Conservation (phyloP, 495 filamentous ascomycete species). For the Penicillium psychrofluorescens region DNA sequence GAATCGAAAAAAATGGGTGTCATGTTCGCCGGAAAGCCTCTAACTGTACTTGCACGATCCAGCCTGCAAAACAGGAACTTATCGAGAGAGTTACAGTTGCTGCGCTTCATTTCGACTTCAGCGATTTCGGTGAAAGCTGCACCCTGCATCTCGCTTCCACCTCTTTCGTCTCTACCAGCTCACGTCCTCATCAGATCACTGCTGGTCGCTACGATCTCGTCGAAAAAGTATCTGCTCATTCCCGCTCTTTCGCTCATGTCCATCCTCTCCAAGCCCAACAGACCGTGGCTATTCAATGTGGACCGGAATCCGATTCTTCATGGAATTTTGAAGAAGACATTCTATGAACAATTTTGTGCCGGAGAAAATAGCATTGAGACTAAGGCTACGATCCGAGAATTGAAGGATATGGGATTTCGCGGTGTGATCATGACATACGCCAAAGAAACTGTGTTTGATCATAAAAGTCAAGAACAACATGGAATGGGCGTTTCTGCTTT, state of each 20-base stretch:
- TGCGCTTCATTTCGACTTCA: slow-evolving; percentile 3
- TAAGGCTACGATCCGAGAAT: slow-evolving; percentile 20
- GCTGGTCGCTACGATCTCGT: slow-evolving; percentile 67
- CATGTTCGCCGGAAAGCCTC: neutral
- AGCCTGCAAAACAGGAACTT: neutral
- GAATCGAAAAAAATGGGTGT: slow-evolving; percentile 1
- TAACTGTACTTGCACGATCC: slow-evolving; percentile 1
- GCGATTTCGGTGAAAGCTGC: neutral
- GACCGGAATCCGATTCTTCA: slow-evolving; percentile 36
- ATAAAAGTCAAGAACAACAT: slow-evolving; percentile 19
- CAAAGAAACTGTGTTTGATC: slow-evolving; percentile 37
- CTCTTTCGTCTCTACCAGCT: slow-evolving; percentile 62
- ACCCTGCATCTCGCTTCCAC: slow-evolving; percentile 16
- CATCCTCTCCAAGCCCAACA: slow-evolving; percentile 36
- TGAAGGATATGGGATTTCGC: slow-evolving; percentile 35
- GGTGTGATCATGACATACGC: slow-evolving; percentile 43
- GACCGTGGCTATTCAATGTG: slow-evolving; percentile 25
- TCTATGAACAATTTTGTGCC: slow-evolving; percentile 43
- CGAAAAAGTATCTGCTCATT: slow-evolving; percentile 57
- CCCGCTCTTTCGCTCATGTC: slow-evolving; percentile 59
- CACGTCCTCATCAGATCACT: slow-evolving; percentile 66
- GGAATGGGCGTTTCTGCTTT: slow-evolving; percentile 16
- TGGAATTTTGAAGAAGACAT: slow-evolving; percentile 33
- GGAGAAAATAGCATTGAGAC: slow-evolving; percentile 32
- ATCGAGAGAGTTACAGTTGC: neutral